Conservation (phyloP, 2,329 filamentous ascomycete genomes). For the Incumbomyces lentus region DNA sequence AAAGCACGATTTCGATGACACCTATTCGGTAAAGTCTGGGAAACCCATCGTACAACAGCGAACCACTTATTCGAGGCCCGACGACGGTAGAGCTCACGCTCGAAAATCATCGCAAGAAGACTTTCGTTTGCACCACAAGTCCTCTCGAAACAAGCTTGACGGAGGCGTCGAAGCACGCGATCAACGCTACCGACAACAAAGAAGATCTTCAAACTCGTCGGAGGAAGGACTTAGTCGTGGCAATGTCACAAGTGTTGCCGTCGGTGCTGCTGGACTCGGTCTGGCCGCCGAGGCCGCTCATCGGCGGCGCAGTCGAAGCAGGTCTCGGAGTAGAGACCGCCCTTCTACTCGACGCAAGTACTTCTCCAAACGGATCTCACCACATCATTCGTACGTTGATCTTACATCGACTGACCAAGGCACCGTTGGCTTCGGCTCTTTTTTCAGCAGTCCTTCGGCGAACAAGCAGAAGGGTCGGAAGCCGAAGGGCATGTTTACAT, state of each 20-base stretch:
- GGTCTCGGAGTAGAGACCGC: constrained; percentile 25
- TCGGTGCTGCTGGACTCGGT: constrained; percentile 28
- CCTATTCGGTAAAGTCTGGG: constrained; percentile 49
- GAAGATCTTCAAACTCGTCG: constrained; percentile 15
- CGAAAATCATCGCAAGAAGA: constrained; percentile 31
- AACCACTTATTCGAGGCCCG: constrained; percentile 16
- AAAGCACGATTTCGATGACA: constrained; percentile 48
- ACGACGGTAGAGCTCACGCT: constrained; percentile 25
- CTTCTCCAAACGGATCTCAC: constrained; percentile 33
- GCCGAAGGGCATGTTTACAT: constrained; percentile 41
- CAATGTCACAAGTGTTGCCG: constrained; percentile 29
- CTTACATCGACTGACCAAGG: constrained; percentile 49
- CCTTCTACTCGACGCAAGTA: constrained; percentile 26
- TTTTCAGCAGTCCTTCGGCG: constrained; percentile 54
- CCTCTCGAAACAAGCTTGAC: constrained; percentile 21
- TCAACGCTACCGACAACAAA: background rate
- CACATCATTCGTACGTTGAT: constrained; percentile 55
- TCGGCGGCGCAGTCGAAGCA: constrained; percentile 23
- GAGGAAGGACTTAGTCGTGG: constrained; percentile 16
- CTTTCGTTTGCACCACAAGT: constrained; percentile 23
- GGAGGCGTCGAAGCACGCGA: constrained; percentile 4
- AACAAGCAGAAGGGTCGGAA: constrained; percentile 35
- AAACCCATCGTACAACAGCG: constrained; percentile 27
- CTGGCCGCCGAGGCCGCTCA: constrained; percentile 26
- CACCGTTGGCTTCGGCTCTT: constrained; percentile 48